A percentile compares a stretch with the other conserved stretches of the same genome.
phyloP scores from a whole-genome alignment of 2,329 filamentous ascomycete genomes.

The Neofusicoccum sp. region DNA sequence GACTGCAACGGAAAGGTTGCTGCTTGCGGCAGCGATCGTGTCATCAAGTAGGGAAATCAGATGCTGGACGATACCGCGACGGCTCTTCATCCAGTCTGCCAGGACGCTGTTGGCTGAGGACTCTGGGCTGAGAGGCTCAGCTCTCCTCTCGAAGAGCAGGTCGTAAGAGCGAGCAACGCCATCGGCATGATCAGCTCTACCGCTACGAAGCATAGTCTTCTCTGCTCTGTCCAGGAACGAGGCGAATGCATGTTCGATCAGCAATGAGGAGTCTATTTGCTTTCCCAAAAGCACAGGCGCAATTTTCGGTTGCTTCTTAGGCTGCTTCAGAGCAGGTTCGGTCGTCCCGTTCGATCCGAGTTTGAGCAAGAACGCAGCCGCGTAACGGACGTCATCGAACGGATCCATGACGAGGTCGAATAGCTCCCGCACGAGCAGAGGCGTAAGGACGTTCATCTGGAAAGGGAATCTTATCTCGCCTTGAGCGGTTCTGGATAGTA shows the following conservation, averaged over 20 bases:
- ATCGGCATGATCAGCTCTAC: slow-evolving; percentile 88
- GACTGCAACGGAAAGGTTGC: slow-evolving; percentile 63
- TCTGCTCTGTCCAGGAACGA: slow-evolving; percentile 44
- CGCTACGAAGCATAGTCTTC: slow-evolving; percentile 64
- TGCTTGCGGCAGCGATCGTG: slow-evolving; percentile 63
- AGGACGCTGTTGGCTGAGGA: background rate
- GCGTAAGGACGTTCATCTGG: slow-evolving; percentile 44
- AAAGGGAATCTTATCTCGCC: slow-evolving; percentile 52
- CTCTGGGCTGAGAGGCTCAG: background rate
- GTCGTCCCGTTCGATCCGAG: slow-evolving; percentile 21
- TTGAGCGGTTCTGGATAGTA: slow-evolving; percentile 48
- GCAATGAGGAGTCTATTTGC: background rate
- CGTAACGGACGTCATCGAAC: slow-evolving; percentile 82
- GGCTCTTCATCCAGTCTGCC: slow-evolving; percentile 5
- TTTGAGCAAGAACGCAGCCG: slow-evolving; percentile 47
- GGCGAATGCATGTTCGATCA: slow-evolving; percentile 20
- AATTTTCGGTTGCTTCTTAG: background rate
- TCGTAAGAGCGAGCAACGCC: slow-evolving; percentile 77
- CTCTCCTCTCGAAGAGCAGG: slow-evolving; percentile 54
- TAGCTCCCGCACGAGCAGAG: slow-evolving; percentile 58
- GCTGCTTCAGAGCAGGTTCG: background rate
- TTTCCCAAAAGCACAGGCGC: background rate
- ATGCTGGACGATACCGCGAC: slow-evolving; percentile 50
- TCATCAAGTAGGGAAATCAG: slow-evolving; percentile 62
- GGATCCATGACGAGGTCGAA: slow-evolving; percentile 82